Conservation (phyloP, 2,329 filamentous ascomycete genomes). For the Fusarium verrucosum region DNA sequence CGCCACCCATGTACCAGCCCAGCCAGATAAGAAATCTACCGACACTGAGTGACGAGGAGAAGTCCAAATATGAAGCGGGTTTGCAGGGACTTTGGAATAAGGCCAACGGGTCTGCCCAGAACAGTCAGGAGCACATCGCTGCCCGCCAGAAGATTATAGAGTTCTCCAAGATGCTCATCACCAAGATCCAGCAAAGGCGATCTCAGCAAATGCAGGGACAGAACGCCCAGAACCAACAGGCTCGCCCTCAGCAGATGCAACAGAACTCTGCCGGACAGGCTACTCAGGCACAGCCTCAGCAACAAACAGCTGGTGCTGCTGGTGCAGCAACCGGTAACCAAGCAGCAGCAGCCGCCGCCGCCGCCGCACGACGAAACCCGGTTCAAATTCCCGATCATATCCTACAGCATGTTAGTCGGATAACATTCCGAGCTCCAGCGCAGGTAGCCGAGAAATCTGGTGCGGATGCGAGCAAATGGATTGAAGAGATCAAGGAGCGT, state of each 20-base stretch:
- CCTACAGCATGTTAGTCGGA: constrained; percentile 57
- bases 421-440: constrained; percentile 58
- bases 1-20: constrained; percentile 59
- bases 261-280: constrained; percentile 33
- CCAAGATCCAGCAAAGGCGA: constrained; percentile 59
- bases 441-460: constrained; percentile 54
- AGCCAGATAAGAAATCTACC: constrained; percentile 61
- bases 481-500: constrained; percentile 57
- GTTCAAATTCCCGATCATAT: constrained; percentile 54
- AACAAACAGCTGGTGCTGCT: constrained; percentile 16
- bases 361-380: constrained; percentile 44
- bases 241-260: constrained; percentile 38
- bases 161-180: constrained; percentile 66
- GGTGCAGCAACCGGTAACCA: constrained; percentile 14
- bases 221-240: constrained; percentile 40
- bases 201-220: constrained; percentile 47
- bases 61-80: constrained; percentile 66
- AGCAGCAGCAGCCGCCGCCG: constrained; percentile 28
- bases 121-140: constrained; percentile 58
- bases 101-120: constrained; percentile 58
- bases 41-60: constrained; percentile 64
- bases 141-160: constrained; percentile 68
- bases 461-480: constrained; percentile 59
- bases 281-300: constrained; percentile 37
- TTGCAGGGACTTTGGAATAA: constrained; percentile 64